These are phyloP conservation scores for Phycomyces nitens DNA, from an alignment of 192 early-diverging fungal genomes.

Conservation along the genomic window DNA sequence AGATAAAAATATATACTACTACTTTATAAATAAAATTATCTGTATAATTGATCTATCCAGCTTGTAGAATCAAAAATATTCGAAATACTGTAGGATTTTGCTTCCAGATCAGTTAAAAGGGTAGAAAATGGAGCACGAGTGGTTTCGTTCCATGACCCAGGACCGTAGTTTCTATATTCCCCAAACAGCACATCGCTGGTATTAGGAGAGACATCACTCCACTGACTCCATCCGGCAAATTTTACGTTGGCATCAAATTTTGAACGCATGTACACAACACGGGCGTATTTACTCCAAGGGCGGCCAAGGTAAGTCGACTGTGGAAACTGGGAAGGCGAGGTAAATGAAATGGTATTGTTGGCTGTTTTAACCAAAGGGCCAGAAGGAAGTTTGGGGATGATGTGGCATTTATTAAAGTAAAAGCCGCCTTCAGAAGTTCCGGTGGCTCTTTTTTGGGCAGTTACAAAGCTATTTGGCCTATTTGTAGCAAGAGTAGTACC, in stretches of 20 bases:
- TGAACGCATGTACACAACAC: constrained; percentile 14
- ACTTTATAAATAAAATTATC: no score
- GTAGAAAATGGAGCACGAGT: neutral
- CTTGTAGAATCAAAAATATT: no score
- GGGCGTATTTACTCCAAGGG: constrained; percentile 18
- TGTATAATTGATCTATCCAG: no score
- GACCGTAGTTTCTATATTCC: constrained; percentile 11
- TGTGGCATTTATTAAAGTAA: no score
- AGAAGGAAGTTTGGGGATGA: no score
- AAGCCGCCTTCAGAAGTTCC: no score
- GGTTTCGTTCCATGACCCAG: constrained; percentile 1
- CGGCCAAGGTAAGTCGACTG: constrained; percentile 17
- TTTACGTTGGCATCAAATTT: constrained; percentile 5
- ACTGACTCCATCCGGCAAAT: constrained; percentile 5
- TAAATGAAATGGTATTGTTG: no score
- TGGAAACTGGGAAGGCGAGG: no score
- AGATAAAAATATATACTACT: no score
- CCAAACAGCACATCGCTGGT: constrained; percentile 5
- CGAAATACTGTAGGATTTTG: no score
- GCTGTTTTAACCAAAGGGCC: no score
- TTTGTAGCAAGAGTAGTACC: neutral
- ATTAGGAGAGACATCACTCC: neutral
- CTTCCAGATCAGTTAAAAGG: no score
- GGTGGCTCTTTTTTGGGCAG: constrained; percentile 6
- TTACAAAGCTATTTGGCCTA: neutral